phyloP scores from a whole-genome alignment of 768 basidiomycete species.

The Dacryopinax primogenitus region DNA sequence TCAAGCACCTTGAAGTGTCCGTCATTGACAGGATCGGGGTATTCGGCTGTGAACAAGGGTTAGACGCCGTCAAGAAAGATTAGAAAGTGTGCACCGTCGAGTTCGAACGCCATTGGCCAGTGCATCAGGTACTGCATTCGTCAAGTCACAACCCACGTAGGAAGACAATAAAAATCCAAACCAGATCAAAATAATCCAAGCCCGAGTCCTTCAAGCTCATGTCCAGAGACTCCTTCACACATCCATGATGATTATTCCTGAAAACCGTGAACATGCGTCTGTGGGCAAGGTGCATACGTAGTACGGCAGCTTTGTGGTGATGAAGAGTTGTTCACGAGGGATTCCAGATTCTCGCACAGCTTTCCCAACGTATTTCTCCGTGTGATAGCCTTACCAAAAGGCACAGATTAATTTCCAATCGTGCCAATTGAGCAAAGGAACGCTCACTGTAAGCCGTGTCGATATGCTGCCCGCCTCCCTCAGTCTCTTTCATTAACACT shows the following conservation, averaged over 20 bases:
- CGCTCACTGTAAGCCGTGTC: background rate
- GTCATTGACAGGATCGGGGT: slow-evolving; percentile 9
- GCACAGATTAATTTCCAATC: background rate
- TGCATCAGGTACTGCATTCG: slow-evolving; percentile 30
- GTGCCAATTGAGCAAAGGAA: background rate
- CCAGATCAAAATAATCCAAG: slow-evolving; percentile 39
- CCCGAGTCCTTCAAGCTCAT: slow-evolving; percentile 32
- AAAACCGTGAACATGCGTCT: slow-evolving; percentile 19
- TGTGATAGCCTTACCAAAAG: slow-evolving; percentile 15
- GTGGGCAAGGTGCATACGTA: background rate
- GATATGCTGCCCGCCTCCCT: background rate
- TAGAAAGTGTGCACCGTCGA: slow-evolving; percentile 17
- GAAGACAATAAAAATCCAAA: slow-evolving; percentile 6
- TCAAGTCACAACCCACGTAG: background rate
- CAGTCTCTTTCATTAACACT: background rate
- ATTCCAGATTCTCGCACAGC: slow-evolving; percentile 52
- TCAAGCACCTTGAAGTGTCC: slow-evolving; percentile 17
- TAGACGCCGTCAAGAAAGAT: background rate
- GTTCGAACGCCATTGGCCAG: slow-evolving; percentile 27
- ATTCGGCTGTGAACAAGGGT: slow-evolving; percentile 12
- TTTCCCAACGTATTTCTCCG: slow-evolving; percentile 56
- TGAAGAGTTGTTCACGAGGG: slow-evolving; percentile 35
- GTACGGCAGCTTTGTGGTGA: slow-evolving; percentile 37
- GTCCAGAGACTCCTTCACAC: slow-evolving; percentile 33
- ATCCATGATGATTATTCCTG: slow-evolving; percentile 29